A percentile compares a stretch with the other conserved stretches of the same genome.
Evolutionary conservation across 495 filamentous ascomycete genomes (phyloP).

Genomic region (Tuber melanosporum): DNA sequence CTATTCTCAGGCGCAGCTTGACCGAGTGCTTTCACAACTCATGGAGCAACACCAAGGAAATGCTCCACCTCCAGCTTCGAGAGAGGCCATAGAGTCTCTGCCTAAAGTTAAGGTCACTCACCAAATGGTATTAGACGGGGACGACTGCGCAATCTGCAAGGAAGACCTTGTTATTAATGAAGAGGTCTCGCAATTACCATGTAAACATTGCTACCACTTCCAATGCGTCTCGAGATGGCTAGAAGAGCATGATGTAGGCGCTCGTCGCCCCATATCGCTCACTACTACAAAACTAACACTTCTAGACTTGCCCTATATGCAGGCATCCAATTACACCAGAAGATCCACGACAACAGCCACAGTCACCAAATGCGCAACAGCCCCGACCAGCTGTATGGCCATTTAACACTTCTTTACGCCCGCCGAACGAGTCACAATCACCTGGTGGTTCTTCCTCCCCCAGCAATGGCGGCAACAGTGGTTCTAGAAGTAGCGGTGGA

Average conservation of each 20-base stretch:
- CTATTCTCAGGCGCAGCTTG: conserved; percentile 81
- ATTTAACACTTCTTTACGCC: neutral
- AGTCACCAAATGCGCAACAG: conserved; percentile 9
- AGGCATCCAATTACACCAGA: conserved; percentile 37
- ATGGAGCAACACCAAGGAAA: conserved; percentile 74
- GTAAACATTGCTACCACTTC: conserved; percentile 69
- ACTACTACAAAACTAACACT: neutral
- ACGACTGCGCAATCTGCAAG: conserved; percentile 89
- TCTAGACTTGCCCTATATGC: conserved; percentile 41
- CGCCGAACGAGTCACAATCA: neutral
- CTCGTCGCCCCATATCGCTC: neutral
- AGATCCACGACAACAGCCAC: conserved; percentile 23
- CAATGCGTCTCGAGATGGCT: conserved; percentile 39
- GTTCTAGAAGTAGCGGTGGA: neutral
- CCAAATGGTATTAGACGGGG: conserved; percentile 46
- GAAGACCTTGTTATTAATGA: conserved; percentile 69
- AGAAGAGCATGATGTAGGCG: conserved; percentile 36
- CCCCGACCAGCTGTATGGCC: neutral
- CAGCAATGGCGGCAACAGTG: neutral
- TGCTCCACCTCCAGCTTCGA: conserved; percentile 74
- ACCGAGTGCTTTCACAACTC: conserved; percentile 77
- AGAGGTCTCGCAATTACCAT: conserved; percentile 73
- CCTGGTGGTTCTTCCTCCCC: neutral
- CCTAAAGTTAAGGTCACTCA: conserved; percentile 42
- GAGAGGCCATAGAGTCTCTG: conserved; percentile 63